Percentiles rank a stretch among this genome's conserved stretches.
Evolutionary conservation across 1,139 yeast species (phyloP).

Genomic region (Yamadazyma atmosphaerica): DNA sequence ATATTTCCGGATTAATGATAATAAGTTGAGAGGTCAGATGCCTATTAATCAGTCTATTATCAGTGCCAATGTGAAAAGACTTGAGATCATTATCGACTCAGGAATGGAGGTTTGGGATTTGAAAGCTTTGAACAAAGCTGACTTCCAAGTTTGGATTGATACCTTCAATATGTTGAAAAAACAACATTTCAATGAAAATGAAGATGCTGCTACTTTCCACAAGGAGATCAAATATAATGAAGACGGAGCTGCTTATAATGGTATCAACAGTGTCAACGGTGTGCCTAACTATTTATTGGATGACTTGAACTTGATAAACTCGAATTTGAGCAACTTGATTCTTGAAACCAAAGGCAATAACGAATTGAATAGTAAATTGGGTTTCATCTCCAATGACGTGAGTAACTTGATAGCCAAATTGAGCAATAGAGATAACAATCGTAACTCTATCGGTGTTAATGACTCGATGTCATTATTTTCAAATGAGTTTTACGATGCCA

Average conservation of each 20-base stretch:
- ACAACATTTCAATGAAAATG: slow-evolving; percentile 15
- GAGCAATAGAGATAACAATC: slow-evolving; percentile 6
- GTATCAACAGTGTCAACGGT: neutral
- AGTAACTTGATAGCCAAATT: slow-evolving; percentile 18
- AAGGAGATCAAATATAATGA: slow-evolving; percentile 16
- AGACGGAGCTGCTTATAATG: slow-evolving; percentile 5
- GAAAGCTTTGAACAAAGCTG: slow-evolving; percentile 62
- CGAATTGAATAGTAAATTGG: slow-evolving; percentile 6
- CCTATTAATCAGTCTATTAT: slow-evolving; percentile 79
- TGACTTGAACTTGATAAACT: slow-evolving; percentile 20
- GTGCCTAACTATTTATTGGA: slow-evolving; percentile 10
- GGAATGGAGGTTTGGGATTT: slow-evolving; percentile 96
- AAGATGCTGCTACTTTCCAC: slow-evolving; percentile 10
- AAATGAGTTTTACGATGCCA: slow-evolving; percentile 67
- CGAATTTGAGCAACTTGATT: slow-evolving; percentile 23
- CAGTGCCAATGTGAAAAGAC: slow-evolving; percentile 68
- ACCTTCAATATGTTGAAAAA: slow-evolving; percentile 61
- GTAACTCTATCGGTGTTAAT: slow-evolving; percentile 20
- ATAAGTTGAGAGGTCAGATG: slow-evolving; percentile 87
- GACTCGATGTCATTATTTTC: slow-evolving; percentile 33
- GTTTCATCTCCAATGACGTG: slow-evolving; percentile 20
- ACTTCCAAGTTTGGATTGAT: slow-evolving; percentile 80
- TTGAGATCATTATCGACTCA: slow-evolving; percentile 81
- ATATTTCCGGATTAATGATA: slow-evolving; percentile 69
- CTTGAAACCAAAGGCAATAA: slow-evolving; percentile 4